Evolutionary conservation across 306 rosid species (phyloP).

Genomic region (Senna siamea): DNA sequence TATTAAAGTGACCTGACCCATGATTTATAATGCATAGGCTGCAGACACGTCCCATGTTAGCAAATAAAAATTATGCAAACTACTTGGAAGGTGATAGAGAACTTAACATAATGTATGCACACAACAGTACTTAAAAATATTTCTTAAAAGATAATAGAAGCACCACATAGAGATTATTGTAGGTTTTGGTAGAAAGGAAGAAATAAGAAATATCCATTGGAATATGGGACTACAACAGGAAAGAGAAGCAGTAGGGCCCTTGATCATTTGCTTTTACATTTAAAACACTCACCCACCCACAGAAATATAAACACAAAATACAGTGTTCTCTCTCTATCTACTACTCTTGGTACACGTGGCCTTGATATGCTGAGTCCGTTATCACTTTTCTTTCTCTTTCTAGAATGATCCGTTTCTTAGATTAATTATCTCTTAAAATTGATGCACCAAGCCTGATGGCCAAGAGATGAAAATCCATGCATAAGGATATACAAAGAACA

Average conservation of each 20-base stretch:
- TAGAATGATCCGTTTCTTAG: neutral
- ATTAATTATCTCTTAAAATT: neutral
- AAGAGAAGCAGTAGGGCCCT: neutral
- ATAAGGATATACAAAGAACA: neutral
- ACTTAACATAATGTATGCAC: neutral
- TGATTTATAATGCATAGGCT: neutral
- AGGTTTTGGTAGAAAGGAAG: neutral
- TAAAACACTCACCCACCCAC: neutral
- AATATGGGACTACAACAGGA: neutral
- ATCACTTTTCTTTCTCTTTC: neutral
- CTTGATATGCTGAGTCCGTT: neutral
- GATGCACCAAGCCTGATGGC: neutral
- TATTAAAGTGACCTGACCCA: neutral
- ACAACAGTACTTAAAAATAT: neutral
- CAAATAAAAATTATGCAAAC: neutral
- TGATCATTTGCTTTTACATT: neutral
- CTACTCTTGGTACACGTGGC: neutral
- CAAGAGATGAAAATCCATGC: neutral
- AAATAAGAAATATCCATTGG: neutral
- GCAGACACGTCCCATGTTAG: neutral
- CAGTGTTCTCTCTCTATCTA: neutral
- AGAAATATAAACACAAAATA: neutral
- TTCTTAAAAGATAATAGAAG: neutral
- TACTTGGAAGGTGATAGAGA: neutral
- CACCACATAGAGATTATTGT: neutral